Base-by-base conservation (phyloP, 192 early-diverging fungal genomes). In the Podochytrium sp. region DNA sequence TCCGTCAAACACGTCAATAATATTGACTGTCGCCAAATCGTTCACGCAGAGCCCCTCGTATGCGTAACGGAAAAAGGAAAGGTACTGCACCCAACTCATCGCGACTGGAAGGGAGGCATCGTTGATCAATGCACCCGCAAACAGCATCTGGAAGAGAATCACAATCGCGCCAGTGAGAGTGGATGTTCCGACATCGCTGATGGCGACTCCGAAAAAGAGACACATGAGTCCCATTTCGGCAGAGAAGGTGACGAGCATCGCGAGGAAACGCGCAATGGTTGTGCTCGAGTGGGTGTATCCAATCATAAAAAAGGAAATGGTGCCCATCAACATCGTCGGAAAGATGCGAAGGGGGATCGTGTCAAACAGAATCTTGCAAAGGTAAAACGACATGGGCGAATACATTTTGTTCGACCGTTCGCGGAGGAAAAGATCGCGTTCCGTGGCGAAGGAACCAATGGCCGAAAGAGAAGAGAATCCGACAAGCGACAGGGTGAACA, bases 131-230 rank as follows among this genome's bases (percentile, higher is more conserved):
- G 91, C 86, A 0, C 92, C 92, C 2, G 90, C 86, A 79, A 93
- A 91, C 51, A 93, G 73, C 92, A 93, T 91, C 63, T 89, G 84
- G 74, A 93, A 93, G 25, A 93, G 78, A 58, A 90, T 87, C 12
- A 81, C 65, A n/a, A 93, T 85, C 27, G 84, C 82, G 0, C 86
- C 87, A 0, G 86, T 83, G 29, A 93, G 77, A n/a, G 82, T 90
- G 4, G 90, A 86, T 0, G 86, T 87, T 12, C 87, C 87, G 0
- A 87, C 59, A 49, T 85, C 87, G 32, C 73, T 74, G 62, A 93
- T 85, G 20, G 80, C 82, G 10, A 83, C 82, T 0, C 83, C 91
- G 37, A 90, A 73, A 25, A 82, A 80, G 25, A 91, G 65, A 64
- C 90, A 91, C 10, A 88, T 79, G 40, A 88, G 74, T 4, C 86